These are phyloP conservation scores for Aureobasidium sp. DNA, from an alignment of 2,329 filamentous ascomycete species.

Conservation along the genomic window DNA sequence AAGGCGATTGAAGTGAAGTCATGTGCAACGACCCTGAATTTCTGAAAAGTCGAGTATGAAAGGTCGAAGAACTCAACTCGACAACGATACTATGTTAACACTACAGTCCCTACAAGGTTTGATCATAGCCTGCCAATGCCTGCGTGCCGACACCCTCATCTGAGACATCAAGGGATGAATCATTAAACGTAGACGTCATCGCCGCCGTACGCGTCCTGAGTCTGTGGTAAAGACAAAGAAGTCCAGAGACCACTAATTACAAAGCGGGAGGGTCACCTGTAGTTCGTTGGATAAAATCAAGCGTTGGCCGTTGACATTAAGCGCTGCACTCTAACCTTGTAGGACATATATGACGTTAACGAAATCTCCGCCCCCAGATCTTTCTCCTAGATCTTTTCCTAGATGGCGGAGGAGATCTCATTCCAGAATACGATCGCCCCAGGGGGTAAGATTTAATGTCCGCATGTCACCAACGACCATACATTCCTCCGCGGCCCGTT, in stretches of 20 bases:
- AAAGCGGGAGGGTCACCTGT: not conserved
- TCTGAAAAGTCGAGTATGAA: not conserved
- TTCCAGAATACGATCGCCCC: not conserved
- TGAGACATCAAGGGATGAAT: constrained; percentile 2
- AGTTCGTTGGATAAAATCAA: not conserved
- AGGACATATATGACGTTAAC: not conserved
- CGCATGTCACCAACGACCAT: not conserved
- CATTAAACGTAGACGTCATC: not conserved
- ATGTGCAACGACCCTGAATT: not conserved
- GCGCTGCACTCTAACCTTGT: not conserved
- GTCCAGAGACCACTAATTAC: not conserved
- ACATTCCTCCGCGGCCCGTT: not conserved
- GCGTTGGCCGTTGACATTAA: not conserved
- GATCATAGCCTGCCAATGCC: not conserved
- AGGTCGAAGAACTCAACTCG: not conserved
- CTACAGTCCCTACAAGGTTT: not conserved
- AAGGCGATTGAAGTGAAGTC: not conserved
- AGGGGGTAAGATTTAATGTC: not conserved
- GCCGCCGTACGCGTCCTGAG: not conserved
- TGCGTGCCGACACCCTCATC: not conserved
- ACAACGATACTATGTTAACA: not conserved
- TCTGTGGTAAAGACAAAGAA: not conserved
- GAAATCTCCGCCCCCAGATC: not conserved
- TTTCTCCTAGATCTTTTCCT: not conserved
- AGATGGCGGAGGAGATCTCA: not conserved